Evolutionary conservation across 257 asterid species (phyloP).

Genomic region (Gentiana macrophylla): DNA sequence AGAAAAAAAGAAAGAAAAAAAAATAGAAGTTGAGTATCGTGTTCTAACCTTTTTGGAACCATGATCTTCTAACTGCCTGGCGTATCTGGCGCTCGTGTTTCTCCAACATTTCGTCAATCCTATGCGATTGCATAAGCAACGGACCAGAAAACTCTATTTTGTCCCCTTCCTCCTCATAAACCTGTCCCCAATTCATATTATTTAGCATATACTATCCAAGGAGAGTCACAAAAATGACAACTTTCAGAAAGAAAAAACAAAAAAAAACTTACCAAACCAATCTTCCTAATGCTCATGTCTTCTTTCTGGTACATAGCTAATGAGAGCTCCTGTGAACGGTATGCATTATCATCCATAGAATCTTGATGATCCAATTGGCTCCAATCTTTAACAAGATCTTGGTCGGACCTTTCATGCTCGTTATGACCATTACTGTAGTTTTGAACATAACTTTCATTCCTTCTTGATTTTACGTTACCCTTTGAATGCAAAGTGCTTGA

Average conservation of each 20-base stretch:
- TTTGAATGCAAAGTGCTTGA: conserved; percentile 40
- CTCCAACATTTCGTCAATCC: conserved; percentile 72
- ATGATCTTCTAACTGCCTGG: conserved; percentile 79
- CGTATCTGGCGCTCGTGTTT: conserved; percentile 91
- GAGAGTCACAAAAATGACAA: too few species aligned
- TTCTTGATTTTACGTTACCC: conserved; percentile 41
- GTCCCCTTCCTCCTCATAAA: conserved; percentile 70
- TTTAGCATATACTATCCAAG: too few species aligned
- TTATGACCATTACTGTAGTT: conserved; percentile 30
- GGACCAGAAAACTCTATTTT: conserved; percentile 96
- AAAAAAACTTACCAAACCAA: conserved; percentile 42
- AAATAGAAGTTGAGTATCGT: background rate
- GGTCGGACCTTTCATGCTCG: conserved; percentile 37
- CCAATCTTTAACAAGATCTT: conserved; percentile 54
- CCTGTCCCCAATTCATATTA: conserved; percentile 30
- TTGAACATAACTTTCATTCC: conserved; percentile 34
- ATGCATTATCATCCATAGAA: conserved; percentile 68
- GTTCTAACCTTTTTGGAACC: conserved; percentile 69
- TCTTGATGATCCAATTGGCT: conserved; percentile 64
- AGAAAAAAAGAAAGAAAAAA: background rate
- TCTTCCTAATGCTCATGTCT: conserved; percentile 51
- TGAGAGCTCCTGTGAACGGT: conserved; percentile 87
- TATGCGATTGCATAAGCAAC: conserved; percentile 60
- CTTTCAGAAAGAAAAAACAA: too few species aligned
- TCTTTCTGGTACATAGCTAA: conserved; percentile 55